Conservation (phyloP, 805 yeast genomes). For the Saturnispora diversa region DNA sequence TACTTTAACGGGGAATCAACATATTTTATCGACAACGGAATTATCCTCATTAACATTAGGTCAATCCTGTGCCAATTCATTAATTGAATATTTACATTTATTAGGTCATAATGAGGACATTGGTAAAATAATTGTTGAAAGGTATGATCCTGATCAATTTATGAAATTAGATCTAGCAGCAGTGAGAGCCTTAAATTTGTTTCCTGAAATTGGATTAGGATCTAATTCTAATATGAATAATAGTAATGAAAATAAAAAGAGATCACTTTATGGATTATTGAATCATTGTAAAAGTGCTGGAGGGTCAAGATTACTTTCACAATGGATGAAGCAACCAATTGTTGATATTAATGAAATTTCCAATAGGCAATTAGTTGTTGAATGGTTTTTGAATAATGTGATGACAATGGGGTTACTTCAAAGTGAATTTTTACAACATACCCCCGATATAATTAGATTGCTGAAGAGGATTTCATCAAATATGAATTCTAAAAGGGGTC, state of each 20-base stretch:
- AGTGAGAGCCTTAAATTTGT: slow-evolving; percentile 75
- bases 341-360: slow-evolving; percentile 52
- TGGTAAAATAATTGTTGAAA: slow-evolving; percentile 48
- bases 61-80: slow-evolving; percentile 57
- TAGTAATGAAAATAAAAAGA: slow-evolving; percentile 33
- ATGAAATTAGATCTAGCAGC: slow-evolving; percentile 93
- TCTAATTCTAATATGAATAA: too few relatives aligned
- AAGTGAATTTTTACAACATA: slow-evolving; percentile 55
- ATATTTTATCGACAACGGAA: slow-evolving; percentile 48
- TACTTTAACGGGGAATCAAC: slow-evolving; percentile 56
- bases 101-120: slow-evolving; percentile 47
- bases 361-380: slow-evolving; percentile 70
- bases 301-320: slow-evolving; percentile 82
- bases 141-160: slow-evolving; percentile 66
- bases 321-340: slow-evolving; percentile 95
- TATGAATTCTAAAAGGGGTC: too few relatives aligned
- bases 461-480: slow-evolving; percentile 52
- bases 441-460: slow-evolving; percentile 78
- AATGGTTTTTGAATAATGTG: slow-evolving; percentile 60
- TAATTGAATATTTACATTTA: slow-evolving; percentile 60
- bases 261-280: slow-evolving; percentile 70
- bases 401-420: slow-evolving; percentile 57
- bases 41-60: slow-evolving; percentile 43
- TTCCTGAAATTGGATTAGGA: slow-evolving; percentile 52
- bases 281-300: slow-evolving; percentile 84